These are phyloP conservation scores for Trametes cingulata DNA, from an alignment of 768 basidiomycete species.

Conservation along the genomic window DNA sequence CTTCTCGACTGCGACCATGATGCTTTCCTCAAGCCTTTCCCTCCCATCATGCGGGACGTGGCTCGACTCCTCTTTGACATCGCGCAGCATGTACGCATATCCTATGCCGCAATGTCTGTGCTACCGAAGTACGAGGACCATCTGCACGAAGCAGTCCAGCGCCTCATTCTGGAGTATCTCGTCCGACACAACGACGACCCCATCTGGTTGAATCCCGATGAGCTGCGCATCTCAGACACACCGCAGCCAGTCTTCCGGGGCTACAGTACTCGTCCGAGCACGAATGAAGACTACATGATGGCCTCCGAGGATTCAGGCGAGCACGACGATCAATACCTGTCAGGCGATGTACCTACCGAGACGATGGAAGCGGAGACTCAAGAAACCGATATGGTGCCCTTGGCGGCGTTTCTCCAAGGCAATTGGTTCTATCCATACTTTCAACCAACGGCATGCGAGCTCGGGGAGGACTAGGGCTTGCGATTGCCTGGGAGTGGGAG, in stretches of 20 bases:
- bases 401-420: background rate
- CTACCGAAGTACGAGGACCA: constrained; percentile 1
- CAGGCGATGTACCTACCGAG: background rate
- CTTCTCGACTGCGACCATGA: background rate
- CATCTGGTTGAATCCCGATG: background rate
- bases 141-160: constrained; percentile 18
- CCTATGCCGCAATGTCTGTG: constrained; percentile 6
- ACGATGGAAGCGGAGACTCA: background rate
- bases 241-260: background rate
- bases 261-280: too few relatives aligned
- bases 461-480: background rate
- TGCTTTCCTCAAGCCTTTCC: background rate
- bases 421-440: background rate
- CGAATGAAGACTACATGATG: too few relatives aligned
- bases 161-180: constrained; percentile 17
- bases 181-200: constrained; percentile 6
- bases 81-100: constrained; percentile 7
- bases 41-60: background rate
- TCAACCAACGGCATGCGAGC: background rate
- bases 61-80: constrained; percentile 2
- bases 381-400: too few relatives aligned
- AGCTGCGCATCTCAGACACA: background rate
- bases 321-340: too few relatives aligned
- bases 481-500: too few relatives aligned
- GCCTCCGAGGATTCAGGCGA: too few relatives aligned